Conservation (phyloP, 768 basidiomycete species). For the Termitomyces titanicus region DNA sequence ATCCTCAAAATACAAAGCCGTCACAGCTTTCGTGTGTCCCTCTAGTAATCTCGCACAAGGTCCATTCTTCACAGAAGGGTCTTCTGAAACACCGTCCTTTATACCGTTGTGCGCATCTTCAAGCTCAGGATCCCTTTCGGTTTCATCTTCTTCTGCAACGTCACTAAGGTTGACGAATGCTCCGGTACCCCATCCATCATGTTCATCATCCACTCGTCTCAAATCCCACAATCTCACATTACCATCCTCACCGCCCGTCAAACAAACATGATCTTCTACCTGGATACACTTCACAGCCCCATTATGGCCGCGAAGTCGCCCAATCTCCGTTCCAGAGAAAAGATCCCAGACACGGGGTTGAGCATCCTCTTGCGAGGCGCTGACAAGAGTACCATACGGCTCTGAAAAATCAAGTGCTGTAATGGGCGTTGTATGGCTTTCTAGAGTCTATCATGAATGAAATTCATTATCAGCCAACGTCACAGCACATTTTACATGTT, state of each 20-base stretch:
- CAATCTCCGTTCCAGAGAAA: constrained; percentile 82
- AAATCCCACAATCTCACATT: constrained; percentile 90
- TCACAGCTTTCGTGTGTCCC: constrained; percentile 92
- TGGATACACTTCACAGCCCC: constrained; percentile 87
- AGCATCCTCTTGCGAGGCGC: constrained; percentile 79
- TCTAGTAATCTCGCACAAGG: constrained; percentile 75
- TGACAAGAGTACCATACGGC: constrained; percentile 93
- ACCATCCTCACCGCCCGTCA: constrained; percentile 89
- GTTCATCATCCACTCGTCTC: constrained; percentile 69
- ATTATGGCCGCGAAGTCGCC: constrained; percentile 76
- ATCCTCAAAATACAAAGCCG: constrained; percentile 93
- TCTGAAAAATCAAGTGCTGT: constrained; percentile 93
- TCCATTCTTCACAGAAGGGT: constrained; percentile 39
- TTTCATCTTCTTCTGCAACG: constrained; percentile 63
- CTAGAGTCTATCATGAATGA: constrained; percentile 56
- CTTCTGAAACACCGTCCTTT: constrained; percentile 33
- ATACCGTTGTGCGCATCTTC: constrained; percentile 37
- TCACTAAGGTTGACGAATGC: constrained; percentile 59
- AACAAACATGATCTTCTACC: constrained; percentile 86
- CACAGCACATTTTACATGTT: neutral
- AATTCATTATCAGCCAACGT: constrained; percentile 5
- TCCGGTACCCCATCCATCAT: constrained; percentile 51
- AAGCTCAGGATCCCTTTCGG: constrained; percentile 38
- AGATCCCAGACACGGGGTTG: constrained; percentile 95
- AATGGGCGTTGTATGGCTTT: constrained; percentile 77